These are phyloP conservation scores for Raffaelea albimanens DNA, from an alignment of 2,329 filamentous ascomycete genomes.

Conservation along the genomic window DNA sequence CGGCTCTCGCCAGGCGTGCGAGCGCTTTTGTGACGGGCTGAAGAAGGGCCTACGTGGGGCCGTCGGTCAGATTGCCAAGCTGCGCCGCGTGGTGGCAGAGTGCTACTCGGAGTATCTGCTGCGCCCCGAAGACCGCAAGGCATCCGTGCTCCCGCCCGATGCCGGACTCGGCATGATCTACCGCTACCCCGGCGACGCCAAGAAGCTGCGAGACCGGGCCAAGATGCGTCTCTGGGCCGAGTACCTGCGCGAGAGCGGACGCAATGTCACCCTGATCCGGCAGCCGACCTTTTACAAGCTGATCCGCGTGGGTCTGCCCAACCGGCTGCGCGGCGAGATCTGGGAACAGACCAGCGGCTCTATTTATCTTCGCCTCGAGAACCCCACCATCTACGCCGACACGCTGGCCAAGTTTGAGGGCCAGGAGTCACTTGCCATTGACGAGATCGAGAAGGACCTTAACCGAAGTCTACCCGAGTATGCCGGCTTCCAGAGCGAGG, in stretches of 20 bases:
- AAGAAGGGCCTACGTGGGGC: conserved; percentile 82
- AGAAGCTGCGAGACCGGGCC: conserved; percentile 86
- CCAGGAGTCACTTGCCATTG: conserved; percentile 84
- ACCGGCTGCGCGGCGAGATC: conserved; percentile 83
- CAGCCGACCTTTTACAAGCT: conserved; percentile 98
- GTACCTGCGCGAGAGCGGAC: conserved; percentile 89
- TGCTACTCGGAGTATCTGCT: conserved; percentile 87
- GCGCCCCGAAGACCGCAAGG: conserved; percentile 53
- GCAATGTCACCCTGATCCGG: conserved; percentile 83
- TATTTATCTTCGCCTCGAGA: conserved; percentile 77
- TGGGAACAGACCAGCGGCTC: conserved; percentile 95
- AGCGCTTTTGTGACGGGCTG: conserved; percentile 90
- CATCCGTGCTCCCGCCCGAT: conserved; percentile 64
- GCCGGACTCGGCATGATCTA: conserved; percentile 88
- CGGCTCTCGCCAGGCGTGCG: conserved; percentile 79
- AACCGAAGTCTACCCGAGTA: conserved; percentile 96
- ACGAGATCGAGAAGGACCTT: conserved; percentile 97
- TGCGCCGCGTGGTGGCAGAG: conserved; percentile 69
- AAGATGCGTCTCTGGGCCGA: conserved; percentile 98
- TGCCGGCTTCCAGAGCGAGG: conserved; percentile 91
- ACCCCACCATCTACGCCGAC: conserved; percentile 73
- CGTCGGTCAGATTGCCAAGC: conserved; percentile 77
- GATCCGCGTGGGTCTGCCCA: conserved; percentile 89
- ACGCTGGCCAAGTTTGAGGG: conserved; percentile 78
- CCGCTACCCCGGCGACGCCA: conserved; percentile 86